phyloP scores from a whole-genome alignment of 192 early-diverging fungal species.

The Coemansia sp. region DNA sequence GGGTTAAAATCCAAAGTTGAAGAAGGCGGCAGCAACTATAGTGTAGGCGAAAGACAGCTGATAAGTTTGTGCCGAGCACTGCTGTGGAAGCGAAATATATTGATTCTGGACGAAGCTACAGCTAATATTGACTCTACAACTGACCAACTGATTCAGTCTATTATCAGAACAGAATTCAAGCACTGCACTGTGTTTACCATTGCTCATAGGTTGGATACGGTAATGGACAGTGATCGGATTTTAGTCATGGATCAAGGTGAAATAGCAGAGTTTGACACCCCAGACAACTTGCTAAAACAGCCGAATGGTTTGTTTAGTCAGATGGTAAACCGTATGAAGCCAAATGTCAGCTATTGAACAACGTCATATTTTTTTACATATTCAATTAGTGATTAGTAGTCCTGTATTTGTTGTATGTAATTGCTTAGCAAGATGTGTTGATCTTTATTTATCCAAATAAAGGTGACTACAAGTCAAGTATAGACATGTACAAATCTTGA shows the following conservation, averaged over 20 bases:
- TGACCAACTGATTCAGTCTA: background rate
- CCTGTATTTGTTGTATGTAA: no score
- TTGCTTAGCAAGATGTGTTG: no score
- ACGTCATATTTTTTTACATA: no score
- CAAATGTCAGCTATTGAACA: no score
- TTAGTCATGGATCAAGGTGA: background rate
- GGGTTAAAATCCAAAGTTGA: background rate
- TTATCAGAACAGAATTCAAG: background rate
- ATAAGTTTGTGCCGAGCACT: background rate
- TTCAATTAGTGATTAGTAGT: no score
- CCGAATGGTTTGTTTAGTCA: background rate
- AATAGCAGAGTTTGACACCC: background rate
- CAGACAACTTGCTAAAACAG: background rate
- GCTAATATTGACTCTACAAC: background rate
- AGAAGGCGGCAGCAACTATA: background rate
- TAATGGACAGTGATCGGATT: background rate
- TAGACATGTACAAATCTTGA: no score
- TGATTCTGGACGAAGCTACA: background rate
- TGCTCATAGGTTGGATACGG: background rate
- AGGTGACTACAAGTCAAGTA: no score
- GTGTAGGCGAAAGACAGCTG: background rate
- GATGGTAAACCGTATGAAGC: background rate
- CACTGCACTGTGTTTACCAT: background rate
- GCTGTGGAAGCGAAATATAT: background rate
- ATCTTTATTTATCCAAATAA: no score